Evolutionary conservation across 78 protist genomes (phyloP).

Genomic region (Protostelium mycophagum): DNA sequence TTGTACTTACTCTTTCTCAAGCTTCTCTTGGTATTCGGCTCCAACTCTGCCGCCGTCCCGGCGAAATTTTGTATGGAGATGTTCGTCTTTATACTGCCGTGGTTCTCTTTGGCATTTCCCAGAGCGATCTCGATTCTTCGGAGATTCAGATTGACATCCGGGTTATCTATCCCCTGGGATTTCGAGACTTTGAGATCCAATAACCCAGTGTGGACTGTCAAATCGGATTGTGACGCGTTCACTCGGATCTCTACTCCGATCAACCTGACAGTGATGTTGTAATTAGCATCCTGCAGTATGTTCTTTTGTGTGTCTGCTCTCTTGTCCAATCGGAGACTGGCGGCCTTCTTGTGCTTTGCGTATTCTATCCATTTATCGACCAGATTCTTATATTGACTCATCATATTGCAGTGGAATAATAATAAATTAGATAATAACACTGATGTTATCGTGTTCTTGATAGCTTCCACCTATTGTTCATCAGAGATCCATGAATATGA

Average conservation of each 20-base stretch:
- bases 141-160: neutral
- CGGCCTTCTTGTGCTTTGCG: neutral
- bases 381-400: neutral
- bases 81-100: neutral
- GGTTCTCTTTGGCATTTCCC: neutral
- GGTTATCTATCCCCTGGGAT: neutral
- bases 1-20: neutral
- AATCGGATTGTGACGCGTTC: neutral
- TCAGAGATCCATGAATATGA: neutral
- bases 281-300: neutral
- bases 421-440: neutral
- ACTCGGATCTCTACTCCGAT: neutral
- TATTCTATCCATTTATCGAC: neutral
- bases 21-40: neutral
- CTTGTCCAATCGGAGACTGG: neutral
- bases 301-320: neutral
- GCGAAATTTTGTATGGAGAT: neutral
- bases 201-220: neutral
- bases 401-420: neutral
- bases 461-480: neutral
- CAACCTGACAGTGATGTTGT: neutral
- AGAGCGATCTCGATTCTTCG: neutral
- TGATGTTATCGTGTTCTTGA: neutral
- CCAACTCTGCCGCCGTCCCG: neutral
- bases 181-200: neutral